Evolutionary conservation across 2,329 filamentous ascomycete genomes (phyloP), one percentile per base, ranked within the genome.

Genomic region (Pseudocercospora macadamiae): DNA sequence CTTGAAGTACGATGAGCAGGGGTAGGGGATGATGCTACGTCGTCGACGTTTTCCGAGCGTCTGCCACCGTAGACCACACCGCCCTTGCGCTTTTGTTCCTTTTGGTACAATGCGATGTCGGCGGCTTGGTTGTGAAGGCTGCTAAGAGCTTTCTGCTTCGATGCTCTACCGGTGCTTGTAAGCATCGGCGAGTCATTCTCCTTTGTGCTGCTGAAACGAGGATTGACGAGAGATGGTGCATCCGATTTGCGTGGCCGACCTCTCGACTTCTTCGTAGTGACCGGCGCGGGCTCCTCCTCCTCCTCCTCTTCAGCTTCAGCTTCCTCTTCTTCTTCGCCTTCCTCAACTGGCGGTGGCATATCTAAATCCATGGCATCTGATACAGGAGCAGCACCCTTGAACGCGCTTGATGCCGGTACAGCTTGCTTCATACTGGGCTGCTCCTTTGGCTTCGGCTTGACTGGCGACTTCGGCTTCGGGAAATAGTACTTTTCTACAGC

Each of bases 81-180:
- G 12, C 86, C 86, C 45, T 83, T 84, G 18, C 95, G 86, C 77
- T 96, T 97, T 79, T 85, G 91, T 76, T 99, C 95, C 72, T 95
- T 96, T 70, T 97, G 89, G 70, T 95, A 99, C 28, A 96, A 79
- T 2, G 88, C 89, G 69, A 97, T 92, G 70, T 99, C 95, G 0
- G 88, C 84, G 0, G 90, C 92, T 57, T 93, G 80, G 32, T 85
- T 83, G 54, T 95, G 90, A 6, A 97, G 77, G 64, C 85, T 87
- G 30, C 87, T 85, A n/a, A 89, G 78, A 10, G 95, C 95, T 70
- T 89, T 89, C 37, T 89, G 87, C 73, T 97, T 99, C 12, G 95
- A 93, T 68, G 91, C 95, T 55, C 95, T 88, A 12, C 72, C 71
- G 64, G 90, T 90, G 23, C 88, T 87, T 1, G 87, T 89, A 2